Base-by-base conservation (phyloP, 805 yeast species). In the Hanseniaspora clermontiae region DNA sequence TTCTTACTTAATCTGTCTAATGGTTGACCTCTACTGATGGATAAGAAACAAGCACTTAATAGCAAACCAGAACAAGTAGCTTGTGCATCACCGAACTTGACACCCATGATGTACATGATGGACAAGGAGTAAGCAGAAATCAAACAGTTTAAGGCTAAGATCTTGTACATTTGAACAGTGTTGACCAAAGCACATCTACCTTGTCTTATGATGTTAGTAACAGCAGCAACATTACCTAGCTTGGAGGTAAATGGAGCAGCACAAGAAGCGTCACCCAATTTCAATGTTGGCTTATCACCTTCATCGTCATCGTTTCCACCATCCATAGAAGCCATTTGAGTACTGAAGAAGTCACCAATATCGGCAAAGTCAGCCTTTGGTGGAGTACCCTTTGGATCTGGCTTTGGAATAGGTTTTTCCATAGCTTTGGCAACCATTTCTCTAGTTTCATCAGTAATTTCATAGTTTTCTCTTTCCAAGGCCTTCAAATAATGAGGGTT, bases 201-300 rank as follows among this genome's bases (percentile, higher is more conserved):
- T 76, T 93, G 97, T 72, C 98, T 89, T 62, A 93, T 80, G 61
- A 93, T 86, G 67, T 89, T 84, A 54, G 95, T 86, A 57, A 93
- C 96, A 57, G 98, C 84, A 56, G 90, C 79, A 36, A 93, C 98
- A 65, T 84, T 86, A 29, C 96, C 81, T 61, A 93, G 78, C 68
- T 93, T 93, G 27, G 97, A 90, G 19, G 98, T 93, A 70, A 93
- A 88, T 49, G 98, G 98, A 37, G 98, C 98, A 56, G 98, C 98
- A 65, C 95, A 96, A 27, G 97, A 90, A 14, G 98, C 98, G 72
- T 93, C 98, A 64, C 98, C 98, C 57, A 93, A 76, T 70, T 93
- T 93, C 73, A 93, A 78, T 49, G 84, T 81, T 58, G 98, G 98
- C 0, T 95, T 95, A 62, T 91, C 97, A 36, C 68, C 76, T 50